phyloP scores from a whole-genome alignment of 148 eudicot species.

The Vaccinium macrocarpon region DNA sequence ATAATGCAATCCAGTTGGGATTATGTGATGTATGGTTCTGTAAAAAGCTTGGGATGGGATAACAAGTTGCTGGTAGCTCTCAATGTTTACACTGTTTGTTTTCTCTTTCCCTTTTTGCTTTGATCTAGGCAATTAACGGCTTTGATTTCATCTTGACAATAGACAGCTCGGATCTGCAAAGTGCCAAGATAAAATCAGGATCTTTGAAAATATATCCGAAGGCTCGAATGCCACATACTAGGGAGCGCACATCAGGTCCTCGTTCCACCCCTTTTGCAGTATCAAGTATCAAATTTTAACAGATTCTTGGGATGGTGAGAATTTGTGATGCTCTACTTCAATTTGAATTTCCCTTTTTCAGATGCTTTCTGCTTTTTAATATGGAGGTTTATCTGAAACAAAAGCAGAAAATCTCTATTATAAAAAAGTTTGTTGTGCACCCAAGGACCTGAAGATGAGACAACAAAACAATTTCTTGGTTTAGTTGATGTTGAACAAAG shows the following conservation, averaged over 20 bases:
- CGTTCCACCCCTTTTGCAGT: too few species aligned
- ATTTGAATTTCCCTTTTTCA: not conserved
- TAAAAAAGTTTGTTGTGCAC: not conserved
- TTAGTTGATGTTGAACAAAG: not conserved
- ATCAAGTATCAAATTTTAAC: not conserved
- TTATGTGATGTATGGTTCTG: conserved; percentile 4
- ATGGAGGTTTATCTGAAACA: not conserved
- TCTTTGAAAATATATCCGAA: too few species aligned
- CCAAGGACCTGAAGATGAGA: not conserved
- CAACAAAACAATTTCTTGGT: not conserved
- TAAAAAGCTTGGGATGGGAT: not conserved
- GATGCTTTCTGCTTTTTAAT: not conserved
- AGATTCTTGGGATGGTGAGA: not conserved
- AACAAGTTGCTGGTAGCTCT: not conserved
- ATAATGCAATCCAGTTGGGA: not conserved
- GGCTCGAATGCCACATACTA: too few species aligned
- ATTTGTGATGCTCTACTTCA: not conserved
- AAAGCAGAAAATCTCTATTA: not conserved
- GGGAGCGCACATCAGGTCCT: too few species aligned
- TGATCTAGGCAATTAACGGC: too few species aligned
- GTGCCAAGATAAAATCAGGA: too few species aligned
- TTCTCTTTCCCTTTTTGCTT: not conserved
- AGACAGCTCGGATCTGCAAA: too few species aligned
- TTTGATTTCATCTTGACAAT: too few species aligned
- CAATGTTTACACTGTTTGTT: not conserved